A percentile compares a stretch with the other conserved stretches of the same genome.
These are phyloP conservation scores for Mesembryanthemum crystallinum DNA, from an alignment of 148 eudicot genomes.

Conservation along the genomic window DNA sequence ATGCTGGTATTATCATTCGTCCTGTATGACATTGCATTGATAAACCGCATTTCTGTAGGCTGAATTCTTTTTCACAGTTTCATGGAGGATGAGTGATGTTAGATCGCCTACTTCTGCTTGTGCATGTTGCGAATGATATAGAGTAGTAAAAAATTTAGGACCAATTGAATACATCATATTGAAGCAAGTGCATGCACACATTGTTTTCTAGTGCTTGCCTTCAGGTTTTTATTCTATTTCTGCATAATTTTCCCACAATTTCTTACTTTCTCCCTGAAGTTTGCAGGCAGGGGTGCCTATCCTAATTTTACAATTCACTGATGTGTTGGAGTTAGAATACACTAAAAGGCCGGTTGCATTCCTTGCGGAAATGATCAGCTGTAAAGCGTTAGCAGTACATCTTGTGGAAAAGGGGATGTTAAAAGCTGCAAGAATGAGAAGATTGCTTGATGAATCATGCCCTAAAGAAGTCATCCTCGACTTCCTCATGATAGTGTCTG, in stretches of 20 bases:
- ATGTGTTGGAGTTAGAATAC: constrained; percentile 72
- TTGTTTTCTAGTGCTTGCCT: no score
- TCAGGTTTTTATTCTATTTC: neutral
- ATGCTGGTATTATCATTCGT: neutral
- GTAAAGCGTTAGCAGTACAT: constrained; percentile 63
- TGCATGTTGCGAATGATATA: neutral
- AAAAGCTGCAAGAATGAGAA: constrained; percentile 52
- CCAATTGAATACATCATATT: neutral
- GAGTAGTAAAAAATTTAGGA: neutral
- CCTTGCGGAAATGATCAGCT: constrained; percentile 73
- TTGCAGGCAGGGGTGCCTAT: constrained; percentile 73
- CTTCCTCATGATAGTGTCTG: constrained; percentile 84
- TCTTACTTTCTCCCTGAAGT: constrained; percentile 6
- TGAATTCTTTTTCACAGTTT: neutral
- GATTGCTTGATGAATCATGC: constrained; percentile 59
- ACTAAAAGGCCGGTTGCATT: constrained; percentile 76
- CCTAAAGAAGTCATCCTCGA: constrained; percentile 80
- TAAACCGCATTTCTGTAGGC: neutral
- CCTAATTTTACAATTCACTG: constrained; percentile 63
- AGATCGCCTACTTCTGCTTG: neutral
- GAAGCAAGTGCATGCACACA: neutral
- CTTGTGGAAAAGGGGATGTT: constrained; percentile 78
- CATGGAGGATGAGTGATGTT: neutral
- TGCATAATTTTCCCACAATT: neutral
- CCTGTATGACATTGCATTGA: neutral